A percentile compares a stretch with the other conserved stretches of the same genome.
These are phyloP conservation scores for Fomitopsis pulvina DNA, from an alignment of 768 basidiomycete species.

Conservation along the genomic window DNA sequence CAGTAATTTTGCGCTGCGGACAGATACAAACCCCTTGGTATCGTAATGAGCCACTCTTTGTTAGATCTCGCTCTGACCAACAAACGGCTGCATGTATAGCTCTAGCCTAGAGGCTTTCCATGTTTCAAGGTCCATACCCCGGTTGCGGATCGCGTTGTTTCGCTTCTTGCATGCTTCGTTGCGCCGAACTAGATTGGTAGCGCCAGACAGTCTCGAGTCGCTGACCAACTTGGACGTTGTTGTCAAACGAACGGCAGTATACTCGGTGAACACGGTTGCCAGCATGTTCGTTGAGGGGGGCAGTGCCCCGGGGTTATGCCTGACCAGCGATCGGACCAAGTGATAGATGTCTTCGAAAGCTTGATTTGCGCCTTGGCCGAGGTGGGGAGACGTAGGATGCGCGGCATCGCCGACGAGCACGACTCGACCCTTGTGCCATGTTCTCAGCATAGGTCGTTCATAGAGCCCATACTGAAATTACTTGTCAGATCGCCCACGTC, in stretches of 20 bases:
- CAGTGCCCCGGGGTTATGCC: constrained; percentile 23
- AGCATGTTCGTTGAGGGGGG: constrained; percentile 24
- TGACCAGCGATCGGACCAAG: constrained; percentile 26
- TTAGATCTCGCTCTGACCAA: constrained; percentile 2
- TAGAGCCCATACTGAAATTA: constrained; percentile 33
- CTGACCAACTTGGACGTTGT: constrained; percentile 29
- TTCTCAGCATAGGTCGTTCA: constrained; percentile 32
- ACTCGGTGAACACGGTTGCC: constrained; percentile 24
- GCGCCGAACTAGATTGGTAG: constrained; percentile 28
- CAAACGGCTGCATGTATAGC: neutral
- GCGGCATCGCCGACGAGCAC: constrained; percentile 39
- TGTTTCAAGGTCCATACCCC: too few species aligned
- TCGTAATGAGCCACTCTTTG: too few species aligned
- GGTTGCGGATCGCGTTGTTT: constrained; percentile 18
- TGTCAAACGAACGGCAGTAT: constrained; percentile 29
- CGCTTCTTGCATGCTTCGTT: constrained; percentile 24
- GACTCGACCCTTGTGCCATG: constrained; percentile 36
- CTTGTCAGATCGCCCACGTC: neutral
- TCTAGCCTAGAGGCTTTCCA: neutral
- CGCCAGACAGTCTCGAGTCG: constrained; percentile 28
- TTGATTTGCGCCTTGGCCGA: constrained; percentile 41
- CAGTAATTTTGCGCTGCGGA: too few species aligned
- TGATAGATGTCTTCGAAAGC: constrained; percentile 36
- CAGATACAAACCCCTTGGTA: too few species aligned
- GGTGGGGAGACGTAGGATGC: constrained; percentile 37